Base-by-base conservation (phyloP, 2,329 filamentous ascomycete species). In the Apiospora pterosperma region DNA sequence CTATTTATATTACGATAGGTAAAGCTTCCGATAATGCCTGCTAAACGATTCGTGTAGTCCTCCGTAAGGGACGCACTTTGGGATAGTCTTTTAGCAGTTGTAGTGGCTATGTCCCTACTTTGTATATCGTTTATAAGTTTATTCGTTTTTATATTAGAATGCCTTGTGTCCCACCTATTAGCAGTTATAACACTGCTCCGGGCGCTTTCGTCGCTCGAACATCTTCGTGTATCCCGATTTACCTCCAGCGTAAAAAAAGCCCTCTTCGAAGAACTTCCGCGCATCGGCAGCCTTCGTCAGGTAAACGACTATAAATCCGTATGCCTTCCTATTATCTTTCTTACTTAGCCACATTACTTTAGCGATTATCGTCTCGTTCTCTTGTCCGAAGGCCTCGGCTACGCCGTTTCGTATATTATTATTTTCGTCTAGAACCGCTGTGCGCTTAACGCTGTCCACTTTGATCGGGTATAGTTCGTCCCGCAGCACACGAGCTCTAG, bases 271-370 rank as follows among this genome's bases (percentile, higher is more conserved):
- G n/a, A n/a, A n/a, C n/a, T n/a, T 59, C 41, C 61, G 62, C 38
- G 66, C 66, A 36, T 72, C 67, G 11, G 60, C 63, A 14, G 58
- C 66, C 55, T 70, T 73, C 12, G 58, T 69, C 16, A 72, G 59
- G 38, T 70, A 69, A 16, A 71, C 66, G 7, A 70, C 70, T 67
- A 73, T 73, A 14, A 70, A 72, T n/a, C 71, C 68, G 63, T 71
- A 68, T 60, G 67, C 68, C 65, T 73, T 72, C 34, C 59, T n/a
- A 19, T 58, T 58, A 23, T 67, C 61, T 55, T 66, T 69, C 8
- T 68, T 68, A 65, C 70, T 74, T 2, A 74, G 67, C 70, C 67
- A 73, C 36, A 28, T 64, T 25, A 74, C 68, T 63, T 72, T 74
- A 1, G 67, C 67, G 41, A 72, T 63, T 36, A 64, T 28, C n/a